Evolutionary conservation across 192 early-diverging fungal genomes (phyloP).

Genomic region (Kickxella alabastrina): DNA sequence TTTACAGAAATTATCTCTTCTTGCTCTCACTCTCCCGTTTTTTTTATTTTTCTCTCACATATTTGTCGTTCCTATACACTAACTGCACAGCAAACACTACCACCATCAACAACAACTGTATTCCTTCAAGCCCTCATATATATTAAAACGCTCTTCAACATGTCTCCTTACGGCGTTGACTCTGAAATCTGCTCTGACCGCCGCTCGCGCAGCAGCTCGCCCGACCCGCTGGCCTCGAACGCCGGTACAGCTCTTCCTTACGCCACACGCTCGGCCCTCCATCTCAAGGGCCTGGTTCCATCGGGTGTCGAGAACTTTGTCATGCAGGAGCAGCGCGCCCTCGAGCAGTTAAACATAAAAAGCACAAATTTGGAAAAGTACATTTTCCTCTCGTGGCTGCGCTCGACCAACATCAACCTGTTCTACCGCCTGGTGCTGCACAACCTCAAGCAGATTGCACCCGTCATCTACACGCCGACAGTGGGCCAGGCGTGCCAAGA

Average conservation of each 20-base stretch:
- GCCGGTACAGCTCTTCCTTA: conserved; percentile 31
- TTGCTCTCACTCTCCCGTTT: no score
- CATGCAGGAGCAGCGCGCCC: conserved; percentile 67
- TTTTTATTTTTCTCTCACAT: no score
- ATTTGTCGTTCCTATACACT: no score
- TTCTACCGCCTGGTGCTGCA: conserved; percentile 80
- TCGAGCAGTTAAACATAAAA: conserved; percentile 66
- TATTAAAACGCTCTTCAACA: no score
- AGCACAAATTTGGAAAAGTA: conserved; percentile 74
- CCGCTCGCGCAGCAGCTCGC: conserved; percentile 33
- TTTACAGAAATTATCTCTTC: no score
- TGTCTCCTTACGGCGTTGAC: background rate
- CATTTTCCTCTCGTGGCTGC: conserved; percentile 74
- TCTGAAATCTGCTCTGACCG: conserved; percentile 23
- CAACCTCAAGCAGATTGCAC: conserved; percentile 72
- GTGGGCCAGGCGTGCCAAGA: conserved; percentile 79
- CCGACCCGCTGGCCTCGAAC: conserved; percentile 28
- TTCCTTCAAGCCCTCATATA: no score
- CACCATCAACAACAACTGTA: no score
- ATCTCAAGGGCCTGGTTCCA: conserved; percentile 70
- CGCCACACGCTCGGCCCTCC: conserved; percentile 53
- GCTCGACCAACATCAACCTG: conserved; percentile 71
- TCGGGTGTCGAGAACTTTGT: conserved; percentile 66
- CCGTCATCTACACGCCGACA: conserved; percentile 77
- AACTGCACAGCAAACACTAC: no score